Conservation (phyloP, 805 yeast genomes). For the Komagataella phaffii region DNA sequence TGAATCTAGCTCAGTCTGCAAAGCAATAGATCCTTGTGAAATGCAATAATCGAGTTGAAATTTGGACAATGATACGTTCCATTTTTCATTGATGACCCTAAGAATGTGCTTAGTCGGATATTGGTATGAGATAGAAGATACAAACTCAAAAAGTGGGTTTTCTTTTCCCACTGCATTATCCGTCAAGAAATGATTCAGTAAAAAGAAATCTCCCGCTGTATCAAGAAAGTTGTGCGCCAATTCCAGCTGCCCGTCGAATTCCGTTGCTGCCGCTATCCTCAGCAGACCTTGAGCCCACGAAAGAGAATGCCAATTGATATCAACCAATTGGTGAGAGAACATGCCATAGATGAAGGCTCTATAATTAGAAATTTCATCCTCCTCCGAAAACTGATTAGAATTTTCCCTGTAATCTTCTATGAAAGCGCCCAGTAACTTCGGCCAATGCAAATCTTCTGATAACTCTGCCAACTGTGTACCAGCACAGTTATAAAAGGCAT, state of each 20-base stretch:
- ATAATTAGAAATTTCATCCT: conserved; percentile 11
- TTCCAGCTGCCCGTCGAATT: conserved; percentile 35
- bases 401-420: conserved; percentile 25
- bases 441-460: conserved; percentile 63
- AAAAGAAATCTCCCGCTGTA: conserved; percentile 50
- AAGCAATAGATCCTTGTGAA: conserved; percentile 38
- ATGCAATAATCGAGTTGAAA: conserved; percentile 33
- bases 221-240: conserved; percentile 45
- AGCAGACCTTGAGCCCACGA: conserved; percentile 42
- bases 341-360: conserved; percentile 47
- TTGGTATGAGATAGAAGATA: conserved; percentile 21
- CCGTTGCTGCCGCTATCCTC: conserved; percentile 31
- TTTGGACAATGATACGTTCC: conserved; percentile 17
- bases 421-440: conserved; percentile 40
- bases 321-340: conserved; percentile 49
- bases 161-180: conserved; percentile 1
- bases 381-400: conserved; percentile 7
- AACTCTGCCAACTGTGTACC: conserved; percentile 24
- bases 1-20: conserved; percentile 27
- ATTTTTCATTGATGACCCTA: conserved; percentile 23
- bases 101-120: conserved; percentile 30
- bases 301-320: conserved; percentile 57
- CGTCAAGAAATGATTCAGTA: conserved; percentile 18
- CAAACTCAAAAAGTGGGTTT: conserved; percentile 7
- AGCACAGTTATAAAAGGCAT: conserved; percentile 50